Evolutionary conservation across 805 yeast species (phyloP).

Genomic region (Yarrowia sp.): DNA sequence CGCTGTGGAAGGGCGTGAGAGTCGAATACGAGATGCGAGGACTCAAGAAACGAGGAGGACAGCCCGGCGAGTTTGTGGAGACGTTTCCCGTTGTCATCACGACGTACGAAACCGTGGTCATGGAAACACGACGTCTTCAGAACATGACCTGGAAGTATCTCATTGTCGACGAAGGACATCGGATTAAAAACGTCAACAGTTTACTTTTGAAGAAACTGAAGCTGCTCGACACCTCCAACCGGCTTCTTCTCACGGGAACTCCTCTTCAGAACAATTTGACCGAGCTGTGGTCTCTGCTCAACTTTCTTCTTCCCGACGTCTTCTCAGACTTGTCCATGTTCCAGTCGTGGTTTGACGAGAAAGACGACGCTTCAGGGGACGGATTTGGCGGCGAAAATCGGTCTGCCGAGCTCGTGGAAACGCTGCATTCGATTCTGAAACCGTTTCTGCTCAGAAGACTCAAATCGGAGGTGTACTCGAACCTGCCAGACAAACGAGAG

Average conservation of each 20-base stretch:
- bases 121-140: slow-evolving; percentile 66
- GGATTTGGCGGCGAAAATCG: slow-evolving; percentile 45
- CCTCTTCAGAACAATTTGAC: slow-evolving; percentile 90
- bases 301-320: slow-evolving; percentile 90
- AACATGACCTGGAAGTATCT: slow-evolving; percentile 75
- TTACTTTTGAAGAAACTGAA: slow-evolving; percentile 75
- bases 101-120: slow-evolving; percentile 79
- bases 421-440: slow-evolving; percentile 83
- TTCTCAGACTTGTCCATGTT: slow-evolving; percentile 88
- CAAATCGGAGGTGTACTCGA: slow-evolving; percentile 71
- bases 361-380: slow-evolving; percentile 56
- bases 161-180: slow-evolving; percentile 95
- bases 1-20: slow-evolving; percentile 44
- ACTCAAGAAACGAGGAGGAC: slow-evolving; percentile 43
- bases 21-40: slow-evolving; percentile 20
- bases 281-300: slow-evolving; percentile 90
- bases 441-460: slow-evolving; percentile 87
- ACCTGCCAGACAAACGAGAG: slow-evolving; percentile 88
- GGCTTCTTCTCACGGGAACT: slow-evolving; percentile 91
- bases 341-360: slow-evolving; percentile 86
- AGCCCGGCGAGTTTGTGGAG: slow-evolving; percentile 41
- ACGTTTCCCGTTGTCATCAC: slow-evolving; percentile 67
- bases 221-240: slow-evolving; percentile 62
- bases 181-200: slow-evolving; percentile 85
- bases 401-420: slow-evolving; percentile 68